Conservation (phyloP, 1,284 basidiomycete genomes). For the Mycena sp. region DNA sequence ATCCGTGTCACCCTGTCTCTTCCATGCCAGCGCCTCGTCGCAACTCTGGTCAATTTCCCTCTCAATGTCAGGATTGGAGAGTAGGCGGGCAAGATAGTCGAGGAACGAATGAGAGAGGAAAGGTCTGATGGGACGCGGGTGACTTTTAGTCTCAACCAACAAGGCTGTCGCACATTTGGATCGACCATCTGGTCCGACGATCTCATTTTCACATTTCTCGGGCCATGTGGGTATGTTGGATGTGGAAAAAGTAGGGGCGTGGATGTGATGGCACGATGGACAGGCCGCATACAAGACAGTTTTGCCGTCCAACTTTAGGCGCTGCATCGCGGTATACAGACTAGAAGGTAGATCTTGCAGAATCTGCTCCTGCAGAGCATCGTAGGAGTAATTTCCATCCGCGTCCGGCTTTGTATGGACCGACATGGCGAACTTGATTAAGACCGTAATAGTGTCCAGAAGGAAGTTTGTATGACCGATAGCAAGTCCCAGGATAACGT, state of each 20-base stretch:
- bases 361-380: too few relatives aligned
- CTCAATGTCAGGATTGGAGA: conserved; percentile 31
- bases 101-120: conserved; percentile 23
- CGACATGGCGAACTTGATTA: too few relatives aligned
- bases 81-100: conserved; percentile 31
- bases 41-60: conserved; percentile 25
- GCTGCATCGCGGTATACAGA: conserved; percentile 29
- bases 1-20: neutral
- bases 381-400: too few relatives aligned
- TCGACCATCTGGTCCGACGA: conserved; percentile 2
- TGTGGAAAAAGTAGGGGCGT: conserved; percentile 22
- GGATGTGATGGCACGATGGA: conserved; percentile 32
- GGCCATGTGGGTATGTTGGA: conserved; percentile 20
- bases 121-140: conserved; percentile 18
- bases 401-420: too few relatives aligned
- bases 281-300: conserved; percentile 32
- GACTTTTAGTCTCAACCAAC: neutral
- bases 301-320: conserved; percentile 34
- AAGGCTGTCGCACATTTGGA: conserved; percentile 16
- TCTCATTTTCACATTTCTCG: conserved; percentile 18
- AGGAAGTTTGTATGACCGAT: too few relatives aligned
- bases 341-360: conserved; percentile 29
- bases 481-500: too few relatives aligned
- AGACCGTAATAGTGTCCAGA: too few relatives aligned
- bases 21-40: conserved; percentile 23